Percentiles rank a stretch among this genome's conserved stretches.
Evolutionary conservation across 1,139 yeast genomes (phyloP).

Genomic region (Magnusiomyces ingens): DNA sequence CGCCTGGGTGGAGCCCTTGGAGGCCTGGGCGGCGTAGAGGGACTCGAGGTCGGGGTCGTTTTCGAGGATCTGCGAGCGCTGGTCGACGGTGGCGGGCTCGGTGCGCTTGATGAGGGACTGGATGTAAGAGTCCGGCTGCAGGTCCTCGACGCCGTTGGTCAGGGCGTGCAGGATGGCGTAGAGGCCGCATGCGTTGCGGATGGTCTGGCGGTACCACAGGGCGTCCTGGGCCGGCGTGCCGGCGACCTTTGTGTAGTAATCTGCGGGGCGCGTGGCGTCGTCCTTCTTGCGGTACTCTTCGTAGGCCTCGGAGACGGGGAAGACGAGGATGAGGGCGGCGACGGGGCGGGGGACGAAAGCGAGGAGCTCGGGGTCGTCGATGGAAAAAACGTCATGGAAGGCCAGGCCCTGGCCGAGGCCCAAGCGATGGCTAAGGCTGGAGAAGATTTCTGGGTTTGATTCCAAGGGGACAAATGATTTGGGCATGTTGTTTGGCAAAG

Average conservation of each 20-base stretch:
- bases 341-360: constrained; percentile 79
- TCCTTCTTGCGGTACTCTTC: constrained; percentile 43
- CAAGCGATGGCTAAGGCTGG: constrained; percentile 56
- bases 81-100: constrained; percentile 30
- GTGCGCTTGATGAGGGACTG: constrained; percentile 29
- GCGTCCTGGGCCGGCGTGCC: constrained; percentile 29
- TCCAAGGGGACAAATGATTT: constrained; percentile 67
- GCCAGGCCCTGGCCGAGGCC: constrained; percentile 58
- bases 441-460: constrained; percentile 81
- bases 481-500: constrained; percentile 4
- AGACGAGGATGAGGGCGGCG: constrained; percentile 64
- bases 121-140: constrained; percentile 28
- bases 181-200: constrained; percentile 88
- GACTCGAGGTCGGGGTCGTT: constrained; percentile 40
- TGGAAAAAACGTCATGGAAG: constrained; percentile 77
- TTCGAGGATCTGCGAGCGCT: constrained; percentile 46
- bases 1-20: constrained; percentile 71
- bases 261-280: constrained; percentile 28
- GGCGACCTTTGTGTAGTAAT: constrained; percentile 24
- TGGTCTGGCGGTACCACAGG: constrained; percentile 74
- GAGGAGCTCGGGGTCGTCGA: constrained; percentile 71
- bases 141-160: constrained; percentile 48
- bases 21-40: constrained; percentile 54
- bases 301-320: constrained; percentile 65
- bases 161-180: constrained; percentile 78